Evolutionary conservation across 2,329 filamentous ascomycete genomes (phyloP).

Genomic region (Alternaria sp.): DNA sequence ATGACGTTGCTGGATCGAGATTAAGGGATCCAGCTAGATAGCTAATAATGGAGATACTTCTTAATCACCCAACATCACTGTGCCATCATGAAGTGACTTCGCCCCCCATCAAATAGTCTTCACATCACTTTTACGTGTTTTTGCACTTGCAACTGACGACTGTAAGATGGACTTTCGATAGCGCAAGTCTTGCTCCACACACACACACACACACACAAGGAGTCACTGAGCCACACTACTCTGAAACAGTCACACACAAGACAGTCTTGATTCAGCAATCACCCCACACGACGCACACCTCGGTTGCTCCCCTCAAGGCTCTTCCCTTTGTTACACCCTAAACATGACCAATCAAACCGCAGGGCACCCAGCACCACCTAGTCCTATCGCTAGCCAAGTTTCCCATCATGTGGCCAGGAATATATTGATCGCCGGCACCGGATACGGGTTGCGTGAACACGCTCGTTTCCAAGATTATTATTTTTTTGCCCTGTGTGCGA

Average conservation of each 20-base stretch:
- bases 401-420: constrained; percentile 31
- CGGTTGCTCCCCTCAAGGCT: constrained; percentile 16
- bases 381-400: constrained; percentile 17
- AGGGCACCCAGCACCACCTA: constrained; percentile 7
- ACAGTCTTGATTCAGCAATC: background rate
- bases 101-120: constrained; percentile 18
- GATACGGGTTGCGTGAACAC: constrained; percentile 18
- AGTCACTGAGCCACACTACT: background rate
- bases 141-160: background rate
- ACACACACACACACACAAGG: background rate
- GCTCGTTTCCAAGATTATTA: constrained; percentile 1
- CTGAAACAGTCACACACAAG: constrained; percentile 31
- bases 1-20: constrained; percentile 20
- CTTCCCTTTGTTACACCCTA: constrained; percentile 21
- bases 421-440: constrained; percentile 20
- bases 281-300: constrained; percentile 12
- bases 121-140: background rate
- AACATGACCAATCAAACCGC: constrained; percentile 15
- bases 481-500: background rate
- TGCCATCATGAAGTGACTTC: constrained; percentile 24
- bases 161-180: background rate
- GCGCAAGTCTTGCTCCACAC: constrained; percentile 6
- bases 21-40: constrained; percentile 17
- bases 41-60: constrained; percentile 20
- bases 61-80: constrained; percentile 20